Evolutionary conservation across 768 basidiomycete species (phyloP), one percentile per base, ranked within the genome.

Genomic region (Amanita pseudoporphyria): DNA sequence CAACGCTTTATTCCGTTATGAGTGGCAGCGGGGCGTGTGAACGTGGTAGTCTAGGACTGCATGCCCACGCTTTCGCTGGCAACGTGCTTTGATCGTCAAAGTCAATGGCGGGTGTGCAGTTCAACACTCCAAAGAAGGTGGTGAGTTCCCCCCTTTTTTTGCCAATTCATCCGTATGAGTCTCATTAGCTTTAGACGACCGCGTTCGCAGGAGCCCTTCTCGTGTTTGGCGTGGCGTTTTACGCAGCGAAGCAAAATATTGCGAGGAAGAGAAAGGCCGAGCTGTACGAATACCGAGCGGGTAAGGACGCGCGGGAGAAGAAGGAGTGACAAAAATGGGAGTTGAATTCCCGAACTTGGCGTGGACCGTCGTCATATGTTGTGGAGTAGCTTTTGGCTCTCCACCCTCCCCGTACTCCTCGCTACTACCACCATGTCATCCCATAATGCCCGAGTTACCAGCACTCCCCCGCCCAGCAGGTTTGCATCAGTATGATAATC

Each of bases 181-280:
- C 21, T 40, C 13, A 32, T 13, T 9, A 10, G 12, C 1, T 7
- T 16, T 47, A 40, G 54, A 70, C 68, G 59, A 47, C 57, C 5
- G 62, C 58, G 18, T 67, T 69, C 33, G 52, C 59, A 38, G 66
- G 65, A 5, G 58, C 58, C 4, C 58, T 70, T 13, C 38, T 61
- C 3, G 53, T 64, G 13, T 63, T 64, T 30, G 68, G 66, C 10
- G 49, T 60, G 4, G 54, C 63, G 0, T 63, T 70, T 28, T 69
- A 68, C 48, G 38, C 59, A 9, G 66, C 64, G 9, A 71, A 67
- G 55, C 58, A 59, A 45, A 56, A 53, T 19, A 64, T 70, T 31
- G 54, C 56, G 5, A 54, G 52, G 39, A 67, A 65, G 47, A 60
- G 70, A 28, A 69, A 59, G 49, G 56, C 56, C 6, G 65, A 65